Evolutionary conservation across 495 filamentous ascomycete species (phyloP), one percentile per base, ranked within the genome.

Genomic region (Annulohypoxylon moriforme): DNA sequence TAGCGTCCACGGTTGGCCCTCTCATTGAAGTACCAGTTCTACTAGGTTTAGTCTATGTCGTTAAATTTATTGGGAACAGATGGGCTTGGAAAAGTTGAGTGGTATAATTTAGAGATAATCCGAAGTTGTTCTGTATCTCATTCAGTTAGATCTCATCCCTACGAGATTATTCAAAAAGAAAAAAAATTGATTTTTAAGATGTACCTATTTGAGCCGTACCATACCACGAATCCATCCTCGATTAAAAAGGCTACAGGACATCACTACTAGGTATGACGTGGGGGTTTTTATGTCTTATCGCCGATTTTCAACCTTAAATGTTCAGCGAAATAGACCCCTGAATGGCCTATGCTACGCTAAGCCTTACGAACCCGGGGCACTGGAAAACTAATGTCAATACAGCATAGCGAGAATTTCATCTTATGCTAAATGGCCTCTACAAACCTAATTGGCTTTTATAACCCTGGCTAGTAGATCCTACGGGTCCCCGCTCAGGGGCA

Each of bases 11-110:
- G 1, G 94, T 97, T 0, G 94, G 94, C 3, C 95, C 94, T 11
- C 77, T 98, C 73, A 92, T 98, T 68, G 94, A 97, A 77, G 94
- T 98, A 13, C 94, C 94, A 1, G 94, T 97, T 13, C 73, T 97
- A 71, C 72, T 98, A 56, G 89, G 83, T 1, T 81, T 97, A 72
- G 95, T 97, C 13, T 97, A 96, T 82, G 85, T 91, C 6, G 87
- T 93, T 14, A 89, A 85, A 75, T 89, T 79, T 77, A 75, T 90
- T 46, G 88, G 80, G 42, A 83, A 75, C 34, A 84, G 84, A 71
- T 79, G 83, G 79, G 74, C 67, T 8, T 93, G 91, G 91, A 85
- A 86, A 67, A 80, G 86, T 34, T 87, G 31, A 63, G 36, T 58
- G 16, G n/a, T 14, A 33, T 29, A 24, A 40, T 10, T 27, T 29